These are phyloP conservation scores for Brassica balearica DNA, from an alignment of 441 rosid genomes.

Conservation along the genomic window DNA sequence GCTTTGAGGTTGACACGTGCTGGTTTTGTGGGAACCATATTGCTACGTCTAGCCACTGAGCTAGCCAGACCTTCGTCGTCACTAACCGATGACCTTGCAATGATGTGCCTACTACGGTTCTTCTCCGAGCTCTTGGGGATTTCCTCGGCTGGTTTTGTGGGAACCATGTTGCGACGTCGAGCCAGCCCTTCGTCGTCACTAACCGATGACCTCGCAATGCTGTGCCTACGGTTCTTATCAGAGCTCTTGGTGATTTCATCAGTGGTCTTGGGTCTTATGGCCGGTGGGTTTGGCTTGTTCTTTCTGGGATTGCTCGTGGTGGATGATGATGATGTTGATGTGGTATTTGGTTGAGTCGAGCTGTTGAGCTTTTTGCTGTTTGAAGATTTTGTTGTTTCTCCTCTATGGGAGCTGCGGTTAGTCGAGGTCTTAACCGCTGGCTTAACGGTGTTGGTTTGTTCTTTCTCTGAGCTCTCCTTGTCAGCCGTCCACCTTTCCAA, in stretches of 20 bases:
- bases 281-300: neutral
- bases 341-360: slow-evolving; percentile 1
- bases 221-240: slow-evolving; percentile 55
- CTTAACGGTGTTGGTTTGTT: slow-evolving; percentile 53
- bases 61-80: slow-evolving; percentile 74
- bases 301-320: neutral
- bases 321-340: neutral
- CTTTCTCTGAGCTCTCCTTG: slow-evolving; percentile 61
- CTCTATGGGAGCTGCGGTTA: slow-evolving; percentile 48
- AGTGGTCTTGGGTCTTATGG: neutral
- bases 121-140: neutral
- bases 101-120: slow-evolving; percentile 55
- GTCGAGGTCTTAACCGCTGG: slow-evolving; percentile 56
- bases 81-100: slow-evolving; percentile 59
- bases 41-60: slow-evolving; percentile 55
- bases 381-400: slow-evolving; percentile 70
- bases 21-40: slow-evolving; percentile 59
- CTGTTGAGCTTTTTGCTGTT: slow-evolving; percentile 72
- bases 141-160: slow-evolving; percentile 49
- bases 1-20: slow-evolving; percentile 57
- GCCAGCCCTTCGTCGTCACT: slow-evolving; percentile 71
- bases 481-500: slow-evolving; percentile 87
- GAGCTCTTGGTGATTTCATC: slow-evolving; percentile 66
- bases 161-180: slow-evolving; percentile 60
- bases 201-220: slow-evolving; percentile 60